These are phyloP conservation scores for Scheffersomyces segobiensis DNA, from an alignment of 1,139 yeast genomes.

Conservation along the genomic window DNA sequence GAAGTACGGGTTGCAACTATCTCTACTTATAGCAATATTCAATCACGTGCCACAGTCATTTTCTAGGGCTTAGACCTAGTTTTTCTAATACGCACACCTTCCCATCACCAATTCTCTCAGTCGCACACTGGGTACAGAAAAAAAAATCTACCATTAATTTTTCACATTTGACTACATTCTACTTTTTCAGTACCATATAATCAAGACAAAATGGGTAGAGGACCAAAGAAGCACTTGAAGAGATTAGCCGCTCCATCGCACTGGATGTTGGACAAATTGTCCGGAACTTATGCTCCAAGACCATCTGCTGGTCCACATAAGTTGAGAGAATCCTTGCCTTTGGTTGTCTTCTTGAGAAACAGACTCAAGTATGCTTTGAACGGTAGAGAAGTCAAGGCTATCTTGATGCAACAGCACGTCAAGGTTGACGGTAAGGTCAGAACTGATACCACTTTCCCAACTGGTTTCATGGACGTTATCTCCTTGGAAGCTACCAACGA, in stretches of 20 bases:
- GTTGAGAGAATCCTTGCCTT: conserved; percentile 98
- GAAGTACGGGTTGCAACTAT: too few relatives aligned
- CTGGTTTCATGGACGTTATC: conserved; percentile 99
- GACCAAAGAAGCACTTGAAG: conserved; percentile 80
- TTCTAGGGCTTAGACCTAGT: conserved; percentile 1
- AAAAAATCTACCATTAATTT: background rate
- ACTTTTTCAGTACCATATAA: background rate
- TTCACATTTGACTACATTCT: background rate
- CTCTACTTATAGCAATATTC: too few relatives aligned
- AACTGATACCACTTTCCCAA: conserved; percentile 98
- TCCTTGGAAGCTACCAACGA: conserved; percentile 97
- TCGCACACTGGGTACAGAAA: background rate
- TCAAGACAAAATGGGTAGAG: conserved; percentile 24
- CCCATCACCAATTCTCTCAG: background rate
- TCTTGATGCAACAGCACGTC: conserved; percentile 98
- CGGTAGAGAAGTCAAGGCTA: conserved; percentile 99
- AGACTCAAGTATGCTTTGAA: conserved; percentile 98
- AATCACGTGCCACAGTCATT: background rate
- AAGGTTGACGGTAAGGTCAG: conserved; percentile 99
- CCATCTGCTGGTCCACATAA: conserved; percentile 99
- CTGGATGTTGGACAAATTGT: conserved; percentile 99
- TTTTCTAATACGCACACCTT: background rate
- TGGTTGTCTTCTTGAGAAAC: conserved; percentile 97
- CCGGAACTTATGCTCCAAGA: conserved; percentile 99
- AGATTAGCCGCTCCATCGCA: conserved; percentile 99